Evolutionary conservation across 352 stramenopile species (phyloP).

Genomic region (Phytopythium vexans): DNA sequence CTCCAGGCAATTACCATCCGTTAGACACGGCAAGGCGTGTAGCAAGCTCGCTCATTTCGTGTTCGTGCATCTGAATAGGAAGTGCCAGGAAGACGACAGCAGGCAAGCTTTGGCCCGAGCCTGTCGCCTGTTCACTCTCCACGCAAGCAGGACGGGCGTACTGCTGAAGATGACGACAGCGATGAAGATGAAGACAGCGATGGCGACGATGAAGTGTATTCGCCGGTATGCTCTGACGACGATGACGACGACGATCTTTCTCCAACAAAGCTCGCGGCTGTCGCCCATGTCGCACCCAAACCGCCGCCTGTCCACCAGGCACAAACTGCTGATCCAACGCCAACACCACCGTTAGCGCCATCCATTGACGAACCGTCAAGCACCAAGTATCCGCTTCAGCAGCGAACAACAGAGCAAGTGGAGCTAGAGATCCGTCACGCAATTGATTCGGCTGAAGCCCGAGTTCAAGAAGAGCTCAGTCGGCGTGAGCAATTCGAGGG

Average conservation of each 20-base stretch:
- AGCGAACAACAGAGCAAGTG: slow-evolving; percentile 38
- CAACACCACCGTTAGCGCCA: not conserved
- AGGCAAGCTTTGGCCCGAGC: not conserved
- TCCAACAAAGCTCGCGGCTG: not conserved
- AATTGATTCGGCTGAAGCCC: slow-evolving; percentile 42
- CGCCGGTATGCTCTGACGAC: slow-evolving; percentile 1
- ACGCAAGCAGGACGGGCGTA: not conserved
- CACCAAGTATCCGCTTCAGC: not conserved
- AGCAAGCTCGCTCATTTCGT: too few species aligned
- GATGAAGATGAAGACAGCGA: not conserved
- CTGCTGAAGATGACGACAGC: not conserved
- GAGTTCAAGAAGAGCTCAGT: slow-evolving; percentile 33
- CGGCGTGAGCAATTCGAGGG: slow-evolving; percentile 39
- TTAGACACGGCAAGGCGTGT: too few species aligned
- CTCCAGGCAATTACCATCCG: too few species aligned
- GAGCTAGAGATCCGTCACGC: slow-evolving; percentile 56
- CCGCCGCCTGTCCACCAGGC: too few species aligned
- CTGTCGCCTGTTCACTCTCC: slow-evolving; percentile 5
- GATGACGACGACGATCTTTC: slow-evolving; percentile 1
- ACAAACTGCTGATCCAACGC: too few species aligned
- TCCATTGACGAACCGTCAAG: too few species aligned
- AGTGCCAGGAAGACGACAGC: not conserved
- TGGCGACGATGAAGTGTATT: not conserved
- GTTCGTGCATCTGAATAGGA: not conserved
- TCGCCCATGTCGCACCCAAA: not conserved